A percentile compares a stretch with the other conserved stretches of the same genome.
These are phyloP conservation scores for Apiospora aurea DNA, from an alignment of 2,329 filamentous ascomycete genomes.

Conservation along the genomic window DNA sequence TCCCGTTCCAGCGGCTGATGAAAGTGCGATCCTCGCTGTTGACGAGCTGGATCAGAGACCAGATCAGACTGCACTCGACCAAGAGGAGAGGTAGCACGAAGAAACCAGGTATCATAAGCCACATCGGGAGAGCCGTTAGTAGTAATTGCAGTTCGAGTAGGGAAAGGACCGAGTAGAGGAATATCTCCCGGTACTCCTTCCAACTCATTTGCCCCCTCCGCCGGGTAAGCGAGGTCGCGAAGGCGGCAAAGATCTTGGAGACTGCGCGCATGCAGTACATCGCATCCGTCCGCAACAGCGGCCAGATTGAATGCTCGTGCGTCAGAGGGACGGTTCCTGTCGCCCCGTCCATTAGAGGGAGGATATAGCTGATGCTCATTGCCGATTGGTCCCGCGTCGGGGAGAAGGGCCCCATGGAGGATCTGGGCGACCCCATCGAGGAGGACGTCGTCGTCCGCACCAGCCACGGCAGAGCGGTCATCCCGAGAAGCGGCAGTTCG, in stretches of 20 bases:
- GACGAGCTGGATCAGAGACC: conserved; percentile 30
- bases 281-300: conserved; percentile 33
- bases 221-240: conserved; percentile 23
- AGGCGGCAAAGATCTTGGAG: conserved; percentile 29
- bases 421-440: background rate
- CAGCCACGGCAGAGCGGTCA: conserved; percentile 17
- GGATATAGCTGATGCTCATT: conserved; percentile 32
- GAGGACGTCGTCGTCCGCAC: conserved; percentile 10
- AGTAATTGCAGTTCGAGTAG: conserved; percentile 33
- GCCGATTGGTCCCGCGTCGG: conserved; percentile 4
- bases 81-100: conserved; percentile 30
- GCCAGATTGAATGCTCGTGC: conserved; percentile 31
- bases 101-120: conserved; percentile 34
- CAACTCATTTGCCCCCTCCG: conserved; percentile 25
- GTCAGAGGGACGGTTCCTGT: conserved; percentile 34
- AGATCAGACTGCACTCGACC: conserved; percentile 29
- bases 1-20: conserved; percentile 19
- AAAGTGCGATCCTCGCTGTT: conserved; percentile 29
- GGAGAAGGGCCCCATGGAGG: conserved; percentile 10
- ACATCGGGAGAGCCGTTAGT: conserved; percentile 30
- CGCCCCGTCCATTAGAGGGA: conserved; percentile 33
- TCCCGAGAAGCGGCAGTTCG: background rate
- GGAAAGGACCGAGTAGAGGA: conserved; percentile 32
- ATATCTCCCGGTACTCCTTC: conserved; percentile 26
- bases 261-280: conserved; percentile 28